Base-by-base conservation (phyloP, 148 eudicot species). In the Rhododendron ovatum region DNA sequence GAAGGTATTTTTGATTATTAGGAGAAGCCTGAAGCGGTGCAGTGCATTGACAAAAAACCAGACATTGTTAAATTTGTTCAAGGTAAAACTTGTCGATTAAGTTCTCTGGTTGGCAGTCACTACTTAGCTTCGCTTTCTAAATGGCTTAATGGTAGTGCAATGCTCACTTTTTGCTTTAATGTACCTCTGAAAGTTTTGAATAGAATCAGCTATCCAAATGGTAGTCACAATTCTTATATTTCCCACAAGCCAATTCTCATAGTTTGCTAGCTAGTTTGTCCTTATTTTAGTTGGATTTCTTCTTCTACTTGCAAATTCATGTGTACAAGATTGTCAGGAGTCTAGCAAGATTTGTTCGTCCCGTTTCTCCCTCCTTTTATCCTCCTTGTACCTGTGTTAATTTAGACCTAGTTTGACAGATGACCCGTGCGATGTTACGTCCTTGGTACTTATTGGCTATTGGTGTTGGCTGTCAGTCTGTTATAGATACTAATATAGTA, bases 11-110 rank as follows among this genome's bases (percentile, higher is more conserved):
- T 87, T 95, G 86, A 97, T 97, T 74, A 97, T 97, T 86, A 92
- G 99, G 86, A 92, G 98, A 88, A 97, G 94, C 91, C 88, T 97
- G 86, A 97, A 97, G 91, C 93, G 99, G 82, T 97, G 99, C 93
- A 93, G 98, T 75, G 99, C 98, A 69, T 88, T 97, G 93, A 97
- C 99, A 84, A 97, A 93, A 91, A 94, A 88, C 89, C 98, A 97
- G 89, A 97, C 99, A 35, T 89, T 97, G 79, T 91, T 92, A 79
- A 94, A 93, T 91, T 89, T 97, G 89, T 95, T 95, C 88, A 93
- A 93, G 98, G 98, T 92, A 35, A n/a, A 48, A 50, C 65, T 71
- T 45, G 78, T 75, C 35, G 22, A 51, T 55, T 69, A 78, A 79
- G 61, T 79, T 48, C 80, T 80, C 78, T 65, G 80, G 5, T 18